Conservation (phyloP, 1,139 yeast species). For the Yamadazyma aaseri region DNA sequence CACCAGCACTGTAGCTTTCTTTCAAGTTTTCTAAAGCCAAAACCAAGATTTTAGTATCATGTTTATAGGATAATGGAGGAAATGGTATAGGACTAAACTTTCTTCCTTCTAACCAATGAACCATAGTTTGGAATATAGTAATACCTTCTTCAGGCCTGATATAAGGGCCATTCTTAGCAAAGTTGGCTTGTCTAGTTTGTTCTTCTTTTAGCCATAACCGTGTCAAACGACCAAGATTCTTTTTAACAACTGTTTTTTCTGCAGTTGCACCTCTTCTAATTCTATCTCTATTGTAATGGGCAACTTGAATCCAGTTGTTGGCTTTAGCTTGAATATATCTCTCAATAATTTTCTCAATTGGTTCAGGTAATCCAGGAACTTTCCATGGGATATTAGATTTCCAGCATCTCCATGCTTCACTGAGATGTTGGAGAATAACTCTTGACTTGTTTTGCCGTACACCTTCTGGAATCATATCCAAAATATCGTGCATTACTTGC, state of each 20-base stretch:
- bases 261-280: conserved; percentile 85
- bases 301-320: conserved; percentile 93
- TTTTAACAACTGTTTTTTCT: conserved; percentile 91
- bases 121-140: conserved; percentile 80
- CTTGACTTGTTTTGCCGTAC: conserved; percentile 84
- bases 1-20: conserved; percentile 79
- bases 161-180: conserved; percentile 85
- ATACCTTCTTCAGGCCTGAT: conserved; percentile 88
- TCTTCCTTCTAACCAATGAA: conserved; percentile 88
- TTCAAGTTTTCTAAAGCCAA: conserved; percentile 87
- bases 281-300: conserved; percentile 88
- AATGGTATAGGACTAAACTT: conserved; percentile 87
- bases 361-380: conserved; percentile 94
- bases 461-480: conserved; percentile 97
- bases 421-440: conserved; percentile 85
- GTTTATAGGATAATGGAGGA: conserved; percentile 90
- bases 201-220: conserved; percentile 91
- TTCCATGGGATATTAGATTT: conserved; percentile 98
- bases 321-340: conserved; percentile 94
- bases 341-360: conserved; percentile 81
- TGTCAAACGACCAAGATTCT: conserved; percentile 88
- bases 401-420: conserved; percentile 99
- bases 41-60: conserved; percentile 86
- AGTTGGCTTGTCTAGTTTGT: conserved; percentile 80
- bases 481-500: conserved; percentile 90